Conservation (phyloP, 2,329 filamentous ascomycete species). For the Diaporthe longicolla region DNA sequence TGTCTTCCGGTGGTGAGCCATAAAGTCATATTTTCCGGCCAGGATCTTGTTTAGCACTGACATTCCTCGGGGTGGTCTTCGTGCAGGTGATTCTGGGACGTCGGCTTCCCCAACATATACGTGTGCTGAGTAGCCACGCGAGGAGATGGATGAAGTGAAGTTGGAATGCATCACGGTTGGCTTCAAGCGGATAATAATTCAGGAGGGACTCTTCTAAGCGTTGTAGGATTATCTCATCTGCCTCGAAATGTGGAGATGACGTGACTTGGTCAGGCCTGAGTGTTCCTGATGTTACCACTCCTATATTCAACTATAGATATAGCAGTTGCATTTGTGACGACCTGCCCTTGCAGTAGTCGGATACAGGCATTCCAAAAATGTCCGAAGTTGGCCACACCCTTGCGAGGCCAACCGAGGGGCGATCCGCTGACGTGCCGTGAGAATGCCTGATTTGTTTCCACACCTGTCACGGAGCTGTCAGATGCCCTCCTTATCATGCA, state of each 20-base stretch:
- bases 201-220: background rate
- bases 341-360: constrained; percentile 6
- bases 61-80: background rate
- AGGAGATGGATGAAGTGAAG: background rate
- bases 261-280: background rate
- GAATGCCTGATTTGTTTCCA: constrained; percentile 3
- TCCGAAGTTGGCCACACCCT: background rate
- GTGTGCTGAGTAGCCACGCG: background rate
- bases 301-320: constrained; percentile 8
- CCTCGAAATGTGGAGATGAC: background rate
- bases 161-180: background rate
- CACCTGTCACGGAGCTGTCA: background rate
- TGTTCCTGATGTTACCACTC: background rate
- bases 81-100: background rate
- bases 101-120: background rate
- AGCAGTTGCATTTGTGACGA: background rate
- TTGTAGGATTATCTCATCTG: background rate
- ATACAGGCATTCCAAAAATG: background rate
- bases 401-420: background rate
- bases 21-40: constrained; percentile 25
- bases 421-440: background rate
- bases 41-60: constrained; percentile 13
- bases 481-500: background rate
- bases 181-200: background rate
- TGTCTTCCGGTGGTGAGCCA: constrained; percentile 14